These are phyloP conservation scores for Euphorbia corollata DNA, from an alignment of 441 rosid genomes.

Conservation along the genomic window DNA sequence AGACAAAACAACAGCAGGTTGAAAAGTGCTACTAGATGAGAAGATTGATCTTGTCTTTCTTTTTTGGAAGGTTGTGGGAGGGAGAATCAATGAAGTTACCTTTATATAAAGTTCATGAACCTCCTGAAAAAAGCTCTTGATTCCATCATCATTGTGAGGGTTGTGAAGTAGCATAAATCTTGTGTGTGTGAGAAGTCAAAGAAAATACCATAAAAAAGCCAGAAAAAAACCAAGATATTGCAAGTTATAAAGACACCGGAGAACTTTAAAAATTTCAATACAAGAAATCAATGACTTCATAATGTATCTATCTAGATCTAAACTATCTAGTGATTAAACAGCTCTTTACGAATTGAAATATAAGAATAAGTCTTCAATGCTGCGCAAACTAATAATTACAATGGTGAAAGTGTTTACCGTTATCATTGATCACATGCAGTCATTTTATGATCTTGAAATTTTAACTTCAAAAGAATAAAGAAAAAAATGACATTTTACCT, in stretches of 20 bases:
- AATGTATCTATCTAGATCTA: neutral
- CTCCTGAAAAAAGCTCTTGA: conserved; percentile 96
- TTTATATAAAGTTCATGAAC: conserved; percentile 94
- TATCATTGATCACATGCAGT: neutral
- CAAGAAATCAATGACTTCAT: neutral
- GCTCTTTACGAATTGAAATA: neutral
- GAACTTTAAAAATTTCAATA: neutral
- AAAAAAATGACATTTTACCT: neutral
- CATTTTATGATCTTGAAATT: neutral
- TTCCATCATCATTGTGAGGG: conserved; percentile 91
- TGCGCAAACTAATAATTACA: neutral
- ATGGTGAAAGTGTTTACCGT: neutral
- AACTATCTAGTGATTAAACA: neutral
- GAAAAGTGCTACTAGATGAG: neutral
- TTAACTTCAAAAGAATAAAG: neutral
- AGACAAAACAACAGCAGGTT: no score
- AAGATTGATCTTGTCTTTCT: neutral
- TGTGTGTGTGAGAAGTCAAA: conserved; percentile 64
- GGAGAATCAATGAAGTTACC: conserved; percentile 31
- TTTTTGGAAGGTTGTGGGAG: neutral
- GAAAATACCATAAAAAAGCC: conserved; percentile 23
- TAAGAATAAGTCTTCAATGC: neutral
- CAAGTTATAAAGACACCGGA: neutral
- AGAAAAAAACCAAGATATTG: neutral
- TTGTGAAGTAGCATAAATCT: conserved; percentile 93